Percentiles rank a stretch among this genome's conserved stretches.
phyloP scores from a whole-genome alignment of 305 asterid species.

The Andrographis paniculata region DNA sequence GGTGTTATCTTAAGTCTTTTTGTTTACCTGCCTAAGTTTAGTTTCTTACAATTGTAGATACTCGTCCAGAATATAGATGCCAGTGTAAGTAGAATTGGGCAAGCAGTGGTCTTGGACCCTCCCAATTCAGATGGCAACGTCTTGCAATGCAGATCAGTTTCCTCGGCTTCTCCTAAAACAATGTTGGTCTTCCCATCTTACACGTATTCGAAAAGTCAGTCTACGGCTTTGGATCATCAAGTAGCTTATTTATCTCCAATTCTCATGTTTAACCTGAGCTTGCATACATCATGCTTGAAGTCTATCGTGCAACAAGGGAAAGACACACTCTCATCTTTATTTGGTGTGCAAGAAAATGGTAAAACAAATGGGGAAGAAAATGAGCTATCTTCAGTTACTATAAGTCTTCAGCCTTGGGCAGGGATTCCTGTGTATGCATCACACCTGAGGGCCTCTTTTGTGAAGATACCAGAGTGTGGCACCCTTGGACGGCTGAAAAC shows the following conservation, averaged over 20 bases:
- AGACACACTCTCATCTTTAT: slow-evolving; percentile 45
- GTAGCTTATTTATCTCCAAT: slow-evolving; percentile 78
- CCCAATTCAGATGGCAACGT: slow-evolving; percentile 32
- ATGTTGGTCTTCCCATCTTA: slow-evolving; percentile 55
- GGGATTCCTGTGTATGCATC: slow-evolving; percentile 73
- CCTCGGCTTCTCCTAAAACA: slow-evolving; percentile 27
- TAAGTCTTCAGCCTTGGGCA: slow-evolving; percentile 51
- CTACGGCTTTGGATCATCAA: slow-evolving; percentile 37
- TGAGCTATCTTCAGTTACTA: slow-evolving; percentile 25
- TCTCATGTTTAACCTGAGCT: slow-evolving; percentile 68
- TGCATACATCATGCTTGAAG: slow-evolving; percentile 70
- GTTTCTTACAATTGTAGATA: slow-evolving; percentile 32
- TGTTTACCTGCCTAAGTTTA: background rate
- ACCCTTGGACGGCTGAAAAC: slow-evolving; percentile 64
- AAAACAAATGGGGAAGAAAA: slow-evolving; percentile 31
- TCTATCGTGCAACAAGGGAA: slow-evolving; percentile 54
- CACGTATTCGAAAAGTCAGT: slow-evolving; percentile 31
- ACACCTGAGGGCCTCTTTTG: slow-evolving; percentile 83
- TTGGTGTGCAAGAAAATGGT: slow-evolving; percentile 36
- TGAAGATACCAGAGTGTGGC: slow-evolving; percentile 82
- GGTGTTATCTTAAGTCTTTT: too few relatives aligned
- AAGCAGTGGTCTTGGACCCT: slow-evolving; percentile 74
- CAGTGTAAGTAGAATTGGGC: slow-evolving; percentile 61
- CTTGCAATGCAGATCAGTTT: slow-evolving; percentile 15
- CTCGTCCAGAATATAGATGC: slow-evolving; percentile 48